A percentile compares a stretch with the other conserved stretches of the same genome.
These are phyloP conservation scores for Pythium sukuiense DNA, from an alignment of 352 stramenopile species.

Conservation along the genomic window DNA sequence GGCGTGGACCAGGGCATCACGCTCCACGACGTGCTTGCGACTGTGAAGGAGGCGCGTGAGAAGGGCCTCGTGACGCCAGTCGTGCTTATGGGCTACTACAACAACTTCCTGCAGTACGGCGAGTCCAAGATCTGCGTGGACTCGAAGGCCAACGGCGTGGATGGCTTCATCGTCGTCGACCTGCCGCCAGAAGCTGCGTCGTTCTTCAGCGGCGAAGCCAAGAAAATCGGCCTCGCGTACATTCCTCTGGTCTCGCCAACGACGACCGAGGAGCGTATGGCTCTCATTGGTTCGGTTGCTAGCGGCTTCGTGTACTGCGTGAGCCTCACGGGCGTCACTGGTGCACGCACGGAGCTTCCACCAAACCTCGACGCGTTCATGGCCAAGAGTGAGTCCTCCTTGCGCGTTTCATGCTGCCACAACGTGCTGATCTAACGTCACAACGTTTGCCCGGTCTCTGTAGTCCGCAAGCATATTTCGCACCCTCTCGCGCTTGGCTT, in stretches of 20 bases:
- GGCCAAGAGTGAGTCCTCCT: conserved; percentile 55
- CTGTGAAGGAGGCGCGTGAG: conserved; percentile 88
- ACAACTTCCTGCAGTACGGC: conserved; percentile 97
- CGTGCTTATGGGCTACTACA: conserved; percentile 99
- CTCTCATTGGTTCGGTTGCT: conserved; percentile 62
- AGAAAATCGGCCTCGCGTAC: conserved; percentile 92
- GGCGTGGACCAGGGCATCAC: conserved; percentile 94
- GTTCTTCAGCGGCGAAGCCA: conserved; percentile 88
- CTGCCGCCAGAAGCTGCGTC: conserved; percentile 94
- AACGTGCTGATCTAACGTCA: no score
- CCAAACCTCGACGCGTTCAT: conserved; percentile 94
- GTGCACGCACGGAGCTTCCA: conserved; percentile 88
- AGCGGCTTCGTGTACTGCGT: conserved; percentile 89
- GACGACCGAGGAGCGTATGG: conserved; percentile 94
- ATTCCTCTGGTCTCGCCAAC: conserved; percentile 97
- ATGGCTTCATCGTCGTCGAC: conserved; percentile 99
- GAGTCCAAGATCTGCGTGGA: conserved; percentile 89
- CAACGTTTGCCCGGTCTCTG: conserved; percentile 6
- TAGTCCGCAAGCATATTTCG: conserved; percentile 82
- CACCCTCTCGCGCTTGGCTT: conserved; percentile 96
- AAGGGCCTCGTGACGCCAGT: conserved; percentile 94
- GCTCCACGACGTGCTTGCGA: conserved; percentile 92
- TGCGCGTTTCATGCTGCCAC: conserved; percentile 1
- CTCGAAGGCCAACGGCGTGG: conserved; percentile 75
- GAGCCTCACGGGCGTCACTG: conserved; percentile 92